These are phyloP conservation scores for Pulveroboletus ravenelii DNA, from an alignment of 768 basidiomycete genomes.

Conservation along the genomic window DNA sequence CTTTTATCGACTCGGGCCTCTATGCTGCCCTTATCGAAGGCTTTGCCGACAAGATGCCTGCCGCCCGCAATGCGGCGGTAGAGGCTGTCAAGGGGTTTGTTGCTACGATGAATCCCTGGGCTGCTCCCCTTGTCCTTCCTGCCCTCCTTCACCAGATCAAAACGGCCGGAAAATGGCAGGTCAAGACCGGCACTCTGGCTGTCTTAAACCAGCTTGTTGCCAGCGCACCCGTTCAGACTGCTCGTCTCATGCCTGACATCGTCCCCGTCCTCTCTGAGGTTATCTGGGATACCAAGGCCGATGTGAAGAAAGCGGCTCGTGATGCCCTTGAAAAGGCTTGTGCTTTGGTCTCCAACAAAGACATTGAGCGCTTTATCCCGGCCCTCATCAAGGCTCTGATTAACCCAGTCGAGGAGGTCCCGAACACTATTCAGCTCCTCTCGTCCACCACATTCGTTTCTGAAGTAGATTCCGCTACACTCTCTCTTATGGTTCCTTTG, in stretches of 20 bases:
- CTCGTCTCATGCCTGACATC: conserved; percentile 89
- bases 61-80: conserved; percentile 78
- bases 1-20: conserved; percentile 81
- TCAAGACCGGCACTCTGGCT: conserved; percentile 85
- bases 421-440: conserved; percentile 89
- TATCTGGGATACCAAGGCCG: conserved; percentile 98
- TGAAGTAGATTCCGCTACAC: conserved; percentile 94
- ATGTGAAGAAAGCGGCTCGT: conserved; percentile 98
- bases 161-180: conserved; percentile 95
- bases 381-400: conserved; percentile 97
- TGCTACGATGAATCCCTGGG: conserved; percentile 85
- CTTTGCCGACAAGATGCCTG: conserved; percentile 93
- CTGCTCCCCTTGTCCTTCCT: conserved; percentile 75
- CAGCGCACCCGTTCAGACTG: conserved; percentile 77
- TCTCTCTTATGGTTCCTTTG: conserved; percentile 96
- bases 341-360: conserved; percentile 96
- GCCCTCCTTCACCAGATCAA: conserved; percentile 89
- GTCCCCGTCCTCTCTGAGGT: conserved; percentile 91
- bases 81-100: conserved; percentile 76
- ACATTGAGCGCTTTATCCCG: conserved; percentile 94
- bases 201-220: conserved; percentile 83
- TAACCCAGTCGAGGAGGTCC: conserved; percentile 99
- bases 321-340: conserved; percentile 92
- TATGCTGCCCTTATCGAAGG: conserved; percentile 84
- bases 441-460: conserved; percentile 99